Conservation (phyloP, 179 eudicot genomes). For the Dionaea muscipula region DNA sequence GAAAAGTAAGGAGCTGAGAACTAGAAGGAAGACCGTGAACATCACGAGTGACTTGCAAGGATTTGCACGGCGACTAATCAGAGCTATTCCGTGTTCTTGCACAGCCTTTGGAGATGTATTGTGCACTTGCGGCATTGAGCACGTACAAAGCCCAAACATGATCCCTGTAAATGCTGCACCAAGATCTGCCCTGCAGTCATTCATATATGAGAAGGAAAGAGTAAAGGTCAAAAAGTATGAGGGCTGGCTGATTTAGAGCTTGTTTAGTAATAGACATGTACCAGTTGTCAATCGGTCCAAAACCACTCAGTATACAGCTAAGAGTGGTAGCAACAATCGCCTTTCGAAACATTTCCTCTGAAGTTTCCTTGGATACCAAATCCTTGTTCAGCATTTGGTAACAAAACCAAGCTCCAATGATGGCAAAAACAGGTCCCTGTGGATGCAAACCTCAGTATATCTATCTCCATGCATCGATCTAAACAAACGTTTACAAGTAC, state of each 20-base stretch:
- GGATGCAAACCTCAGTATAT: background rate
- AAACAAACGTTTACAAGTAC: background rate
- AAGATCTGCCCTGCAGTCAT: slow-evolving; percentile 65
- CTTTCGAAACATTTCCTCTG: slow-evolving; percentile 50
- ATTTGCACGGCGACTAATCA: slow-evolving; percentile 28
- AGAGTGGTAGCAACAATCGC: slow-evolving; percentile 48
- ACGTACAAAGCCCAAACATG: slow-evolving; percentile 43
- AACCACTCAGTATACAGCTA: slow-evolving; percentile 45
- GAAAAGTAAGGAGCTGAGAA: slow-evolving; percentile 34
- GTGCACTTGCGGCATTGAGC: slow-evolving; percentile 42
- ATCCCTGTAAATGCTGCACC: slow-evolving; percentile 63
- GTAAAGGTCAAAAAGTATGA: background rate
- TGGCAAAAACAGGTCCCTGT: slow-evolving; percentile 72
- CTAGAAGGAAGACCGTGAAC: slow-evolving; percentile 39
- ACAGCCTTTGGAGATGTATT: slow-evolving; percentile 28
- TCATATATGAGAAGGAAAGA: background rate
- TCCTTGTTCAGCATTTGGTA: slow-evolving; percentile 58
- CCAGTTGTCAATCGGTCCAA: slow-evolving; percentile 77
- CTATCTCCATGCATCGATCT: too few species aligned
- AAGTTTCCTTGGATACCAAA: slow-evolving; percentile 25
- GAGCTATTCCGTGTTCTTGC: slow-evolving; percentile 47
- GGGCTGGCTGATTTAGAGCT: too few species aligned
- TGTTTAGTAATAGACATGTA: slow-evolving; percentile 13
- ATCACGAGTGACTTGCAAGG: slow-evolving; percentile 61
- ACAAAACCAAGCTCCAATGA: slow-evolving; percentile 73